A percentile compares a stretch with the other conserved stretches of the same genome.
Evolutionary conservation across 78 protist species (phyloP).

Genomic region (Isochrysis galbana): DNA sequence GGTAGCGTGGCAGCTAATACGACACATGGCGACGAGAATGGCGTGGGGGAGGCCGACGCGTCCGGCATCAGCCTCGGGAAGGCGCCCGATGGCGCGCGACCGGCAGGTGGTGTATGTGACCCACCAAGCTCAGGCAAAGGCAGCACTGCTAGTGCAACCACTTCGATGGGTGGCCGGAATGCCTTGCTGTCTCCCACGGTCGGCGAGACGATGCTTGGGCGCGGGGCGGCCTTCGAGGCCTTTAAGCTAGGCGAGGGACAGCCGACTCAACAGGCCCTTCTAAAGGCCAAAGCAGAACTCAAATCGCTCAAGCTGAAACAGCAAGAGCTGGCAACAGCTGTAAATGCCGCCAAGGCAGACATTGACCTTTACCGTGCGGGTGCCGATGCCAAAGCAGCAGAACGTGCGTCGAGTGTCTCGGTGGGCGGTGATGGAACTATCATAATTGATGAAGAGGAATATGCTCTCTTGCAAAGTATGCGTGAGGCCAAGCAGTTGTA

Average conservation of each 20-base stretch:
- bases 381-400: not conserved
- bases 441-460: slow-evolving; percentile 52
- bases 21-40: no score
- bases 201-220: no score
- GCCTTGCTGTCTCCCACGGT: no score
- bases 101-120: no score
- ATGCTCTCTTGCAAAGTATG: not conserved
- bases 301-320: not conserved
- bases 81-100: not conserved
- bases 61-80: not conserved
- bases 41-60: no score
- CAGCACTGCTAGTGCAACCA: no score
- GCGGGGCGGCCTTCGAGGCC: not conserved
- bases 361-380: not conserved
- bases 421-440: not conserved
- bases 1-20: no score
- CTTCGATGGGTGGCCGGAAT: no score
- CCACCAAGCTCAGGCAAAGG: no score
- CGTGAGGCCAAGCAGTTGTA: not conserved
- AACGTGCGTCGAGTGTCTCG: not conserved
- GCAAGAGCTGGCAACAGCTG: not conserved
- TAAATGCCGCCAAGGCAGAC: slow-evolving; percentile 24
- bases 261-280: not conserved
- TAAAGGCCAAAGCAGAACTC: not conserved
- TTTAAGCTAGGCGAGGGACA: not conserved